Base-by-base conservation (phyloP, 345 rosid genomes). In the Diplotaxis tenuifolia region DNA sequence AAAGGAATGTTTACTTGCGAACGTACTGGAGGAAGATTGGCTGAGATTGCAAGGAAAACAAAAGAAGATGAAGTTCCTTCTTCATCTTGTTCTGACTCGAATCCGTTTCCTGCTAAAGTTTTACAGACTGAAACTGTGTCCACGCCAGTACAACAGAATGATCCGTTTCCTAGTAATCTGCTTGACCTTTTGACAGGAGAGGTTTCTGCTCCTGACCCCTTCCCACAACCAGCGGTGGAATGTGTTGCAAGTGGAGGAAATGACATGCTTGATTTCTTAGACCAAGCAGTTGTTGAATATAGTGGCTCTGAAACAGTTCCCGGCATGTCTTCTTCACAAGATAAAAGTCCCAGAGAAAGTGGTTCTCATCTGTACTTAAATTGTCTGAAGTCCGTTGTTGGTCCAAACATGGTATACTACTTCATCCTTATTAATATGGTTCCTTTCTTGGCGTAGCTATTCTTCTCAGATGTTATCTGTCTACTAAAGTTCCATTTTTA, bases 141-240 rank as follows among this genome's bases (percentile, higher is more conserved):
- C 45, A 59, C 79, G 65, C 79, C 86, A 61, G 68, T 64, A 59
- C 79, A 81, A 63, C 76, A 66, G 59, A 79, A 70, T 23, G 80
- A 73, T 66, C 72, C 83, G 70, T 81, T 88, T 62, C 69, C 83
- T 36, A 57, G 87, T 79, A 74, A 78, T 62, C 75, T 75, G 82
- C 76, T 87, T 77, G 97, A 90, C 83, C 88, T 95, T 70, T 81
- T 92, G 75, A 82, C 88, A 25, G 96, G 94, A 80, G 92, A 82
- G 34, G 73, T 78, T 40, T 65, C 68, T 28, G 40, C 82, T 68
- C 78, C 87, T 67, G 88, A 87, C 58, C 73, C 93, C 70, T 54
- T 76, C 69, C 67, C 88, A 78, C 84, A 82, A 55, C 87, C 88
- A 60, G 80, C 75, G 67, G 71, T 72, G 16, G 85, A 73, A 76